Evolutionary conservation across 805 yeast species (phyloP).

Genomic region (Hanseniaspora valbyensis): DNA sequence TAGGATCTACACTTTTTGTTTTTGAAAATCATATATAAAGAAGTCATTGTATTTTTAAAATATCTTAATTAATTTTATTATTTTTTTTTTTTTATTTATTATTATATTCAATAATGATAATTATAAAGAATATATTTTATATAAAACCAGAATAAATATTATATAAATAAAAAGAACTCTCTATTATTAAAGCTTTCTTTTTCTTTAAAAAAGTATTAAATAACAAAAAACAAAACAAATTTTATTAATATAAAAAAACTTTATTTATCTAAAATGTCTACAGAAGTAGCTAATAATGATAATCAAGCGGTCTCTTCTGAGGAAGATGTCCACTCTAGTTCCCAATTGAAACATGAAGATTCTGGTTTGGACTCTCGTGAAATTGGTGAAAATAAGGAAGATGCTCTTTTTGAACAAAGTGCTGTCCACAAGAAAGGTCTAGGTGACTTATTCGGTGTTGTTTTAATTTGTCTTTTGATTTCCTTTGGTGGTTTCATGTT

Average conservation of each 20-base stretch:
- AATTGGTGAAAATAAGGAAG: constrained; percentile 5
- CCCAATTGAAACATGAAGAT: constrained; percentile 14
- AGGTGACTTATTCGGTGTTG: constrained; percentile 21
- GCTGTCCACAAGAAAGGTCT: constrained; percentile 17
- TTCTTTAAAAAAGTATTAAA: too few relatives aligned
- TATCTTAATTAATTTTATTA: not conserved
- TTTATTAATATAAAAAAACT: not conserved
- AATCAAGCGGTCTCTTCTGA: constrained; percentile 3
- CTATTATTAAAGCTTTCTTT: too few relatives aligned
- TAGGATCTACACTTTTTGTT: too few relatives aligned
- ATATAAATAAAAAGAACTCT: too few relatives aligned
- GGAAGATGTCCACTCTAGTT: constrained; percentile 11
- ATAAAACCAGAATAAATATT: too few relatives aligned
- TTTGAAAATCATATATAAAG: too few relatives aligned
- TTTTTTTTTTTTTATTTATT: not conserved
- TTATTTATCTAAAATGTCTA: constrained; percentile 6
- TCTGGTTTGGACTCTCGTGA: constrained; percentile 8
- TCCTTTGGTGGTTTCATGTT: constrained; percentile 64
- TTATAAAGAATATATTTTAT: too few relatives aligned
- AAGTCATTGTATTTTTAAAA: too few relatives aligned
- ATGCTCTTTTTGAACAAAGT: constrained; percentile 10
- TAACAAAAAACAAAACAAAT: not conserved
- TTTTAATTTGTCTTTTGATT: constrained; percentile 29
- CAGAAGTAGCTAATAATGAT: constrained; percentile 12
- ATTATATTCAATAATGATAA: not conserved